A percentile compares a stretch with the other conserved stretches of the same genome.
phyloP scores from a whole-genome alignment of 2,329 filamentous ascomycete species.

The Fusarium nelsonii region DNA sequence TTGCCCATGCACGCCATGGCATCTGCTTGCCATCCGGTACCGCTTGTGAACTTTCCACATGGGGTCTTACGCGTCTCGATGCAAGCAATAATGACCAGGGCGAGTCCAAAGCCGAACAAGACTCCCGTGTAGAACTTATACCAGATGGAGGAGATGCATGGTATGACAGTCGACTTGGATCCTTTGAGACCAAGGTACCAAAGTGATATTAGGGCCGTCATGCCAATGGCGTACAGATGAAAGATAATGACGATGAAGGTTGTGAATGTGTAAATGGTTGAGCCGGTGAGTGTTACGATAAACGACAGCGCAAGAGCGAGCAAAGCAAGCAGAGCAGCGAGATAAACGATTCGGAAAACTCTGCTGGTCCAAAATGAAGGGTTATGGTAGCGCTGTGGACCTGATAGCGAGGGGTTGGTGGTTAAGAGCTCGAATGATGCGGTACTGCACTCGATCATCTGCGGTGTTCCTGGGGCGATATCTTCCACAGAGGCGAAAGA shows the following conservation, averaged over 20 bases:
- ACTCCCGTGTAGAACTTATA: conserved; percentile 16
- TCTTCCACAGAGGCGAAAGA: conserved; percentile 6
- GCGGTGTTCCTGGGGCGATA: not conserved
- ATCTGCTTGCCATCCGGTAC: not conserved
- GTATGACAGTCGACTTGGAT: not conserved
- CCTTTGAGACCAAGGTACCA: conserved; percentile 4
- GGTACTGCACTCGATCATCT: not conserved
- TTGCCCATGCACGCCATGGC: not conserved
- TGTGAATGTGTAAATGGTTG: not conserved
- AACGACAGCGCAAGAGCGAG: not conserved
- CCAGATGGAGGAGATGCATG: conserved; percentile 5
- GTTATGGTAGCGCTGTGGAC: not conserved
- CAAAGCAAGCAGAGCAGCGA: not conserved
- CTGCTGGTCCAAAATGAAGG: not conserved
- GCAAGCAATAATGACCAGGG: conserved; percentile 4
- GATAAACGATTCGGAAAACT: not conserved
- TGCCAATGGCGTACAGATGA: not conserved
- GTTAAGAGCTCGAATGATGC: conserved; percentile 4
- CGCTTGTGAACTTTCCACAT: conserved; percentile 26
- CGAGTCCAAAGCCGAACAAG: not conserved
- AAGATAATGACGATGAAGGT: conserved; percentile 1
- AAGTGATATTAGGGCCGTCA: not conserved
- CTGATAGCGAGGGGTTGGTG: not conserved
- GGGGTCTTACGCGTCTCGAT: conserved; percentile 23
- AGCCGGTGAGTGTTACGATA: not conserved